phyloP scores from a whole-genome alignment of 257 asterid species.

The Lantana camara region DNA sequence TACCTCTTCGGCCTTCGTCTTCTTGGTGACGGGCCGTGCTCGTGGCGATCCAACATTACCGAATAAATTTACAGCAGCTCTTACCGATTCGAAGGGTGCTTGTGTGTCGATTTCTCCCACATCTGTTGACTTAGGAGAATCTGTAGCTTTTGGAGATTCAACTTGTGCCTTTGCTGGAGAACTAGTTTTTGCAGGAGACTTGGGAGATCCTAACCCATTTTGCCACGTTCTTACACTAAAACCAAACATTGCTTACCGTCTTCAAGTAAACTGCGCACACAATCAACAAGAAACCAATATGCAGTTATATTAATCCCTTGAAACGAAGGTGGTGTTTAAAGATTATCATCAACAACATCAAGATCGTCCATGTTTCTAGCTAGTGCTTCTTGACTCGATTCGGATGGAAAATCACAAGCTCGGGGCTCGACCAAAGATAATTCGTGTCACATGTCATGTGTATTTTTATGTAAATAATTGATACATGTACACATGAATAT shows the following conservation, averaged over 20 bases:
- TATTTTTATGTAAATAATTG: no score
- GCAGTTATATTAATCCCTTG: background rate
- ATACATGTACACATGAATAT: no score
- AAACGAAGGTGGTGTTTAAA: no score
- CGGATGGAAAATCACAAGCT: no score
- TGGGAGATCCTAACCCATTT: conserved; percentile 55
- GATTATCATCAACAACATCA: no score
- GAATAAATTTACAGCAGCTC: conserved; percentile 78
- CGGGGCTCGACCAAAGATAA: no score
- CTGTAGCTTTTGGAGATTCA: conserved; percentile 23
- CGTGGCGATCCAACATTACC: conserved; percentile 59
- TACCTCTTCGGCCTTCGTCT: conserved; percentile 80
- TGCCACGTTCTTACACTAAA: conserved; percentile 54
- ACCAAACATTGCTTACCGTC: conserved; percentile 48
- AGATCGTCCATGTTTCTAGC: no score
- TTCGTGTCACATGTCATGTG: no score
- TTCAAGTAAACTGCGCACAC: conserved; percentile 32
- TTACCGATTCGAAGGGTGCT: conserved; percentile 80
- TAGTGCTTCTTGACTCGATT: no score
- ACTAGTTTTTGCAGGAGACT: conserved; percentile 5
- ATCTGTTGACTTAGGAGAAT: conserved; percentile 45
- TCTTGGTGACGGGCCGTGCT: conserved; percentile 44
- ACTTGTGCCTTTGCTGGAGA: no score
- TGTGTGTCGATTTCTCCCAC: conserved; percentile 82
- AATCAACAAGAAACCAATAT: background rate